phyloP scores from a whole-genome alignment of 2,329 filamentous ascomycete genomes.

The Aspergillus unguis region DNA sequence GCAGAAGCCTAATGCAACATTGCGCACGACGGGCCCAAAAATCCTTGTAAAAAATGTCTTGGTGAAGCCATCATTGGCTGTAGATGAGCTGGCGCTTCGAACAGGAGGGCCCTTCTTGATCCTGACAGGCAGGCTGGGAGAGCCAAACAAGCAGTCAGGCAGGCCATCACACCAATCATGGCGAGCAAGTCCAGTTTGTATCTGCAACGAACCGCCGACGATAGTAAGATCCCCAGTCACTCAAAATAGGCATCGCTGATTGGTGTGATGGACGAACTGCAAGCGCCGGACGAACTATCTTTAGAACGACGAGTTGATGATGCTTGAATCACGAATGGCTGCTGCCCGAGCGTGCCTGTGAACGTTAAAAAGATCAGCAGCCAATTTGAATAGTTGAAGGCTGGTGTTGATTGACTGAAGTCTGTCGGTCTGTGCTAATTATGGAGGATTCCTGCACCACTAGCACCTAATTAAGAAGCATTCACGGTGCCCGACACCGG shows the following conservation, averaged over 20 bases:
- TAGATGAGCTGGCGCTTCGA: conserved; percentile 19
- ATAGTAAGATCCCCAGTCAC: conserved; percentile 10
- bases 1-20: conserved; percentile 34
- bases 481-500: background rate
- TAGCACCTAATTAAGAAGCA: background rate
- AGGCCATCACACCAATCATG: conserved; percentile 17
- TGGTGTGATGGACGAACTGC: conserved; percentile 22
- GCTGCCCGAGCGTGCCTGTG: background rate
- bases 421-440: conserved; percentile 3
- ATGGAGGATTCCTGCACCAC: background rate
- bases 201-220: conserved; percentile 24
- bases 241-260: conserved; percentile 11
- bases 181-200: background rate
- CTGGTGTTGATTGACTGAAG: background rate
- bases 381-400: too few species aligned
- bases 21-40: conserved; percentile 24
- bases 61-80: conserved; percentile 18
- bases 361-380: too few species aligned
- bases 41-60: conserved; percentile 10
- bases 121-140: conserved; percentile 14
- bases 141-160: conserved; percentile 1
- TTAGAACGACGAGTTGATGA: conserved; percentile 21
- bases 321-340: background rate
- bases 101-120: conserved; percentile 6
- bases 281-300: conserved; percentile 31